Evolutionary conservation across 176 grass and related monocot species (phyloP), one percentile per base, ranked within the genome.

Genomic region (Panicum miliaceum): DNA sequence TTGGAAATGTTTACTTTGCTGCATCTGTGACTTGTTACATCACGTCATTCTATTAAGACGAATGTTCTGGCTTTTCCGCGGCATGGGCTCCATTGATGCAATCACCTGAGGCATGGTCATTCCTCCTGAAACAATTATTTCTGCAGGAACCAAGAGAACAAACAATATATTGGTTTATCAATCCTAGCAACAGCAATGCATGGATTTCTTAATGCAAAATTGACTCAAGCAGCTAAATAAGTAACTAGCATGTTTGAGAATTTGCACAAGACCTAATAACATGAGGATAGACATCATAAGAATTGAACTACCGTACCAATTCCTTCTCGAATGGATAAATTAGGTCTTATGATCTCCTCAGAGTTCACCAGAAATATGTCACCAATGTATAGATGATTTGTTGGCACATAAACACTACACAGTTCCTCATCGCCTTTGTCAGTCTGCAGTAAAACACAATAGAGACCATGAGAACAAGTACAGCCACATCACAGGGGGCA

Each of bases 71-170:
- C 45, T 95, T 75, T 92, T 94, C 3, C 87, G 89, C 1, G 92
- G 88, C 43, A 87, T 90, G 65, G 90, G 87, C 75, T 96, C 93
- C 54, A 96, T 60, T 41, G 97, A 92, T 37, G 97, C 64, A 79
- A 99, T 99, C 67, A 86, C 84, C 82, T 99, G 89, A 34, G 97
- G 97, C 97, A 99, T 99, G 15, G 97, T 99, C 97, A 99, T 99
- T 26, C 97, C 97, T 68, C 97, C 97, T 2, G 97, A 99, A 80
- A 99, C 97, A 73, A 99, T 99, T 73, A 99, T 99, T 87, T 99
- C 97, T 99, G 86, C 48, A 81, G 46, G 38, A 79, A 34, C 7
- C 25, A 73, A 79, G 77, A 54, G 12, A 94, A 62, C 4, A 42
- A 78, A 37, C 18, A n/a, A 35, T 70, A 45, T 12, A 80, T 69